phyloP scores from a whole-genome alignment of 1,139 yeast genomes.

The Yamadazyma atlantica region DNA sequence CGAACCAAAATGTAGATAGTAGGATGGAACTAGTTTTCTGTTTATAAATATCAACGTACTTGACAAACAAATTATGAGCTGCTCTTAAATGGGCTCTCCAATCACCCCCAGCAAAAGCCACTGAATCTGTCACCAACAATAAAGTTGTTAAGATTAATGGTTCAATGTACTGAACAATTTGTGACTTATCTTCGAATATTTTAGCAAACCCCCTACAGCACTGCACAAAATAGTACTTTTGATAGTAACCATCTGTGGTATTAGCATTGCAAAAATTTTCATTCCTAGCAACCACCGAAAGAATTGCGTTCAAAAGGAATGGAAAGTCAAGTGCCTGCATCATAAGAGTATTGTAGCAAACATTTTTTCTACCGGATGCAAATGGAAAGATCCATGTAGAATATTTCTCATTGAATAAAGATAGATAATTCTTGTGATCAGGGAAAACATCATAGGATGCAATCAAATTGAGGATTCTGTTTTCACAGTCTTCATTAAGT shows the following conservation, averaged over 20 bases:
- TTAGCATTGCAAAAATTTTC: slow-evolving; percentile 12
- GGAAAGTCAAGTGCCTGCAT: slow-evolving; percentile 15
- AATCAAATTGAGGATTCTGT: slow-evolving; percentile 9
- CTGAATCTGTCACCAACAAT: slow-evolving; percentile 19
- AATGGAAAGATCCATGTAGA: slow-evolving; percentile 19
- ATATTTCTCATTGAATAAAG: slow-evolving; percentile 18
- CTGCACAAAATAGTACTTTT: slow-evolving; percentile 11
- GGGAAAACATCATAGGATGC: slow-evolving; percentile 15
- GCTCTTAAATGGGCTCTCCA: slow-evolving; percentile 21
- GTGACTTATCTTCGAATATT: slow-evolving; percentile 11
- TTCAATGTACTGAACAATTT: slow-evolving; percentile 13
- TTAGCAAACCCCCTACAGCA: slow-evolving; percentile 15
- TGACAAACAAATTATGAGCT: slow-evolving; percentile 18
- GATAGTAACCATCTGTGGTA: slow-evolving; percentile 12
- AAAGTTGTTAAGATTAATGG: slow-evolving; percentile 18
- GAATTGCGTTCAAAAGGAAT: slow-evolving; percentile 16
- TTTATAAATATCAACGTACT: slow-evolving; percentile 13
- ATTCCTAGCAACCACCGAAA: slow-evolving; percentile 17
- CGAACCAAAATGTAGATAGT: slow-evolving; percentile 20
- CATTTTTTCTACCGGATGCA: slow-evolving; percentile 16
- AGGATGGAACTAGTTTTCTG: slow-evolving; percentile 12
- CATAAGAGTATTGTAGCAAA: slow-evolving; percentile 15
- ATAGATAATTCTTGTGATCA: slow-evolving; percentile 16
- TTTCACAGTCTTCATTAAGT: slow-evolving; percentile 7
- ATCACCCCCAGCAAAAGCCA: slow-evolving; percentile 14